Conservation (phyloP, 352 stramenopile genomes). For the Discostella stelligera region DNA sequence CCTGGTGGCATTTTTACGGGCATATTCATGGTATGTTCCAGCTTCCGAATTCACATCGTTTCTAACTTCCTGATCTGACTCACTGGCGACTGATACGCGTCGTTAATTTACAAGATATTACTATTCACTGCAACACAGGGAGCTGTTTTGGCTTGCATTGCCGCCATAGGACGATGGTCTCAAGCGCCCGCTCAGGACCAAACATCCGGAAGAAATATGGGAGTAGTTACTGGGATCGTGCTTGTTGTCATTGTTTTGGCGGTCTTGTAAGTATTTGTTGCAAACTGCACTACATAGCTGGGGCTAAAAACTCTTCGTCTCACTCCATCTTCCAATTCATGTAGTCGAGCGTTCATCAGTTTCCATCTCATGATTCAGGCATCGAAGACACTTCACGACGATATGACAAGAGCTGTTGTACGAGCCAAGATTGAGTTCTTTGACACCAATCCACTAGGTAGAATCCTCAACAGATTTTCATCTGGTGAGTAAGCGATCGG, state of each 20-base stretch:
- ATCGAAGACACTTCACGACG: conserved; percentile 85
- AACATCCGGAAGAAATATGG: conserved; percentile 44
- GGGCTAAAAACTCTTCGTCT: background rate
- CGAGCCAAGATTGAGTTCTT: conserved; percentile 90
- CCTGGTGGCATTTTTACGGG: conserved; percentile 33
- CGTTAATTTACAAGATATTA: conserved; percentile 19
- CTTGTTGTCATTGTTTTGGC: conserved; percentile 51
- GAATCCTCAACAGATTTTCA: conserved; percentile 86
- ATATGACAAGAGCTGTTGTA: conserved; percentile 86
- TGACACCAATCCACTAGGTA: conserved; percentile 88
- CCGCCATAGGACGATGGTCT: conserved; percentile 56
- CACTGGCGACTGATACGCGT: background rate
- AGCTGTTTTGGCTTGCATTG: conserved; percentile 50
- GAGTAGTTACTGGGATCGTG: conserved; percentile 51
- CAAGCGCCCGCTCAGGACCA: conserved; percentile 48
- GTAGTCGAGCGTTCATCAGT: conserved; percentile 49
- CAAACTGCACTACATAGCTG: background rate
- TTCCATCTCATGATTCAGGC: conserved; percentile 69
- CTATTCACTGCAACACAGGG: conserved; percentile 65
- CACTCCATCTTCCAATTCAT: background rate
- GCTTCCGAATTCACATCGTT: conserved; percentile 22
- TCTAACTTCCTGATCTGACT: background rate
- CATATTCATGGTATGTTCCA: conserved; percentile 43
- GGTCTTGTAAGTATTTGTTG: conserved; percentile 24
- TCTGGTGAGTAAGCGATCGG: conserved; percentile 42